phyloP scores from a whole-genome alignment of 1,139 yeast genomes.

The Diutina ranongensis region DNA sequence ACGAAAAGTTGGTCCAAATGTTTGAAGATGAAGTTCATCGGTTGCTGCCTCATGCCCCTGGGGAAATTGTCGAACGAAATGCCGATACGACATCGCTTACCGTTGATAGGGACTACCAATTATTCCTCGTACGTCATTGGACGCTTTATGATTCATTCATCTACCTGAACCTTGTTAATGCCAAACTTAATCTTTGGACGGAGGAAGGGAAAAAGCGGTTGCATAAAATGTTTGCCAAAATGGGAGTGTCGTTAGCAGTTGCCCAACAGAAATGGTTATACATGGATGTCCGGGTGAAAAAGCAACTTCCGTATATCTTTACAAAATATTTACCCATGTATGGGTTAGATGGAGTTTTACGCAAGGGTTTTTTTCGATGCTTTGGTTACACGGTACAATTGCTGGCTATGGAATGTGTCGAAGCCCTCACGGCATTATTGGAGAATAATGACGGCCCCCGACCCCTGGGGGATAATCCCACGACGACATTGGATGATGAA shows the following conservation, averaged over 20 bases:
- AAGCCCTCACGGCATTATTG: conserved; percentile 71
- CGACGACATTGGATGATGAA: neutral
- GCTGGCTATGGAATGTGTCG: conserved; percentile 90
- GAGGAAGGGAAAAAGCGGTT: conserved; percentile 82
- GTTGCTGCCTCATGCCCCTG: conserved; percentile 26
- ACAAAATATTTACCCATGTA: conserved; percentile 59
- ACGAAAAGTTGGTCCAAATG: conserved; percentile 60
- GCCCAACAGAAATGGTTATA: conserved; percentile 92
- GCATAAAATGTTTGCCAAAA: conserved; percentile 86
- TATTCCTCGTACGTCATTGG: conserved; percentile 87
- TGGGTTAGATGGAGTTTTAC: conserved; percentile 72
- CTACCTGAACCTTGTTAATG: conserved; percentile 82
- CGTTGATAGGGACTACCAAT: conserved; percentile 74
- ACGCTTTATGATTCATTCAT: conserved; percentile 83
- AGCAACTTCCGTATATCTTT: conserved; percentile 59
- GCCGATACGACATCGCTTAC: conserved; percentile 57
- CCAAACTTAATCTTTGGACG: conserved; percentile 80
- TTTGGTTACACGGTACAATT: conserved; percentile 82
- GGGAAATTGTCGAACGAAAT: conserved; percentile 21
- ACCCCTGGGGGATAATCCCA: neutral
- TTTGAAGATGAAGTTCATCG: conserved; percentile 77
- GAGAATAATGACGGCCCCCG: conserved; percentile 34
- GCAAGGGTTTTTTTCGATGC: conserved; percentile 79
- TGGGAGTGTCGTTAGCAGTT: conserved; percentile 85
- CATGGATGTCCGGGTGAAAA: conserved; percentile 71